phyloP scores from a whole-genome alignment of 495 filamentous ascomycete genomes.

The Cercophora samala region DNA sequence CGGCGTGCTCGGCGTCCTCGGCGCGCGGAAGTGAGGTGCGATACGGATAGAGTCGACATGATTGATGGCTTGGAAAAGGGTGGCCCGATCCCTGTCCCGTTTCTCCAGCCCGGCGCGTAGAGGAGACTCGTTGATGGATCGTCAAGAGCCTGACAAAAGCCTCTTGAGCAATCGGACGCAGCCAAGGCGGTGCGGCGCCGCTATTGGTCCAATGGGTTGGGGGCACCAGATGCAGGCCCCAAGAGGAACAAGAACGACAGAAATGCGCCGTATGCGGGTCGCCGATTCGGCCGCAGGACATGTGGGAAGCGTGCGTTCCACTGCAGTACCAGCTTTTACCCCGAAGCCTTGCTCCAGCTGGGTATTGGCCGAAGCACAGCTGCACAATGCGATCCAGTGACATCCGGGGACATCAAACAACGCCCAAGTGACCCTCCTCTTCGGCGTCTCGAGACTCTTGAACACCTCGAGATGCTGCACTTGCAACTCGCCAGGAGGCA shows the following conservation, averaged over 20 bases:
- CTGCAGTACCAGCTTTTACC: slow-evolving; percentile 31
- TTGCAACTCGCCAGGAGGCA: slow-evolving; percentile 27
- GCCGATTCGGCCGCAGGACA: slow-evolving; percentile 40
- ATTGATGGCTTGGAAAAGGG: slow-evolving; percentile 28
- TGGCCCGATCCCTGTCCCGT: slow-evolving; percentile 37
- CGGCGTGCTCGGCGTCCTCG: not conserved
- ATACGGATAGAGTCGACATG: slow-evolving; percentile 22
- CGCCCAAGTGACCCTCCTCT: not conserved
- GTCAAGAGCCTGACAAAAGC: slow-evolving; percentile 33
- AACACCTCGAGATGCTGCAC: slow-evolving; percentile 32
- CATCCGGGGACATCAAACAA: slow-evolving; percentile 5
- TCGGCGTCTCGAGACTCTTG: slow-evolving; percentile 7
- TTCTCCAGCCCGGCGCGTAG: slow-evolving; percentile 48
- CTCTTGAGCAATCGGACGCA: slow-evolving; percentile 44
- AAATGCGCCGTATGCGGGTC: slow-evolving; percentile 25
- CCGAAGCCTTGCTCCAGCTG: slow-evolving; percentile 27
- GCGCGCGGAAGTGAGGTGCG: slow-evolving; percentile 7
- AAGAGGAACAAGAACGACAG: slow-evolving; percentile 6
- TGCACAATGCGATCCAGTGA: slow-evolving; percentile 23
- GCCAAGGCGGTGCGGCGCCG: slow-evolving; percentile 32
- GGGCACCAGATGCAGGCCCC: slow-evolving; percentile 27
- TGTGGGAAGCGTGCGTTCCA: slow-evolving; percentile 31
- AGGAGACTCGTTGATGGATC: slow-evolving; percentile 45
- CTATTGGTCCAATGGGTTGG: slow-evolving; percentile 38
- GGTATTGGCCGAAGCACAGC: slow-evolving; percentile 28